phyloP scores from a whole-genome alignment of 2,329 filamentous ascomycete species.

The Alternaria solani region DNA sequence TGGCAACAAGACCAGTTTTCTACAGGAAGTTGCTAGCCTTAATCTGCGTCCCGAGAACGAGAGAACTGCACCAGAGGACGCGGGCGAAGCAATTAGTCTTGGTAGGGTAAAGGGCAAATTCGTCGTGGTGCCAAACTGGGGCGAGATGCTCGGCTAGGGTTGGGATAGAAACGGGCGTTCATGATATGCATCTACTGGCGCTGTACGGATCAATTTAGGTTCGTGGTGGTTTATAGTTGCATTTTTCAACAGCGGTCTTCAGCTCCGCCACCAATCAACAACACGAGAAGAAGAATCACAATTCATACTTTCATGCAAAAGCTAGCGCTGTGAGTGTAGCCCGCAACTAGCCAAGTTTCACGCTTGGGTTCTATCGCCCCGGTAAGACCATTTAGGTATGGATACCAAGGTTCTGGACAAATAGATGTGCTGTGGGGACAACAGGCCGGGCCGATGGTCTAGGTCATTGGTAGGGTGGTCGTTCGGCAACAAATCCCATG shows the following conservation, averaged over 20 bases:
- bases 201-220: background rate
- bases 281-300: background rate
- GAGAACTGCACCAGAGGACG: constrained; percentile 45
- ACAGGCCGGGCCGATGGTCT: background rate
- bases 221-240: background rate
- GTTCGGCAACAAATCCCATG: constrained; percentile 8
- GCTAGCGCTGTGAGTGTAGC: background rate
- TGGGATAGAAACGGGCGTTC: background rate
- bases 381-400: background rate
- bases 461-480: constrained; percentile 4
- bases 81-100: constrained; percentile 62
- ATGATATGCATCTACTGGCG: constrained; percentile 5
- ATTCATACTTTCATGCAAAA: background rate
- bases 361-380: background rate
- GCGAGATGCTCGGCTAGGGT: constrained; percentile 55
- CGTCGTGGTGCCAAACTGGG: constrained; percentile 69
- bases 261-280: background rate
- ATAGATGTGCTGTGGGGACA: background rate
- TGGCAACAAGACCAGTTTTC: constrained; percentile 64
- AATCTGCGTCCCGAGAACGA: constrained; percentile 45
- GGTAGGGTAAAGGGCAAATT: constrained; percentile 71
- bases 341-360: background rate
- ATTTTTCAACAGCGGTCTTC: background rate
- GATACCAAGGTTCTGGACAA: background rate
- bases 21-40: constrained; percentile 65